A percentile compares a stretch with the other conserved stretches of the same genome.
phyloP scores from a whole-genome alignment of 345 rosid genomes.

The Psidium guajava region DNA sequence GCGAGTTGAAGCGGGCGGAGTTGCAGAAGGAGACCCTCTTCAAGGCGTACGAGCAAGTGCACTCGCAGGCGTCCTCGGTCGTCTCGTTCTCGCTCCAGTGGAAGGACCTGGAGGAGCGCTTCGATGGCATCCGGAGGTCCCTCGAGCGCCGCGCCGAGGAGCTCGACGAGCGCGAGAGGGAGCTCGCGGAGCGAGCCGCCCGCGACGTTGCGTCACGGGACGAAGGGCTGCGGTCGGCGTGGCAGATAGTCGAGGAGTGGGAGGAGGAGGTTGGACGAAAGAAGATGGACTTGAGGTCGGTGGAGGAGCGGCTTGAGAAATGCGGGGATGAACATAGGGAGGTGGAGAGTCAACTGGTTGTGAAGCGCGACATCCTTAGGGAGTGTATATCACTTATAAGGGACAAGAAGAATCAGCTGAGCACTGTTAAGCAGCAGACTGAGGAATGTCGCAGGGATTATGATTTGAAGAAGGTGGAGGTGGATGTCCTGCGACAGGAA shows the following conservation, averaged over 20 bases:
- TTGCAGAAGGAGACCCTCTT: neutral
- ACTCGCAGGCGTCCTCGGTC: neutral
- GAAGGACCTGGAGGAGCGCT: slow-evolving; percentile 5
- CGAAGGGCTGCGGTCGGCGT: neutral
- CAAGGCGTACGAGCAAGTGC: neutral
- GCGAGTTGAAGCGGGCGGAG: neutral
- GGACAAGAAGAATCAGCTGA: neutral
- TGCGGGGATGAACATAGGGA: neutral
- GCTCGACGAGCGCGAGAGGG: neutral
- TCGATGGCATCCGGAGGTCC: neutral
- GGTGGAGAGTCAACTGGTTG: neutral
- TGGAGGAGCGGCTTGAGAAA: neutral
- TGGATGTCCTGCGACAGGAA: neutral
- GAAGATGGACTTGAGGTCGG: slow-evolving; percentile 1
- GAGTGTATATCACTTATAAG: neutral
- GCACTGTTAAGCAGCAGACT: neutral
- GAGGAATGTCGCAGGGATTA: neutral
- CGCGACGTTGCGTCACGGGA: neutral
- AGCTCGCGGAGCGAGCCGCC: neutral
- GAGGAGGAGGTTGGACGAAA: neutral
- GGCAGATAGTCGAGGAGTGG: neutral
- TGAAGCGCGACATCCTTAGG: neutral
- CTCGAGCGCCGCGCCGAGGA: neutral
- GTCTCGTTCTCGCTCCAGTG: neutral
- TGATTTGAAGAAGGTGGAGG: neutral